phyloP scores from a whole-genome alignment of 306 rosid species.

The Mimosa pudica region DNA sequence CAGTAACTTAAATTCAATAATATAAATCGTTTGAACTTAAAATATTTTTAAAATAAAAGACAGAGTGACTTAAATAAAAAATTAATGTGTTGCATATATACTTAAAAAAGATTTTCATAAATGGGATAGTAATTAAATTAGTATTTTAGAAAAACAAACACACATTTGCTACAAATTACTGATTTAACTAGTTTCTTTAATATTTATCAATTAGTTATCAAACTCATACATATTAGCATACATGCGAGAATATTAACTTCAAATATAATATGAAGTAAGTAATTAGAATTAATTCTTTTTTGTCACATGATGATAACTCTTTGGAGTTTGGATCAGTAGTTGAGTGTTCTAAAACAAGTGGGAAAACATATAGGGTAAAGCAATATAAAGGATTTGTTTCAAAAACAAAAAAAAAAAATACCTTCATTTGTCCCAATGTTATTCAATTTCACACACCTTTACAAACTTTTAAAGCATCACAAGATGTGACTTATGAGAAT shows the following conservation, averaged over 20 bases:
- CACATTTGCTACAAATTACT: no score
- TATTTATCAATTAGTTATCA: not conserved
- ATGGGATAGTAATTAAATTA: no score
- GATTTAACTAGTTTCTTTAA: no score
- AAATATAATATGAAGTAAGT: not conserved
- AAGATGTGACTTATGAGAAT: not conserved
- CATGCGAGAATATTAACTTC: no score
- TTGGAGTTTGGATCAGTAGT: not conserved
- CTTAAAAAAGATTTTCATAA: no score
- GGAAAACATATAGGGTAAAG: not conserved
- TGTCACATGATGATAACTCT: not conserved
- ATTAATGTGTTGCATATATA: not conserved
- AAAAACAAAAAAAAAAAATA: not conserved
- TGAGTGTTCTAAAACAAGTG: not conserved
- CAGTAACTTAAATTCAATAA: not conserved
- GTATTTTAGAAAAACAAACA: no score
- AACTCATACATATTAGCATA: no score
- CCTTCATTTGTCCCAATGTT: not conserved
- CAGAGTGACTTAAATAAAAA: not conserved
- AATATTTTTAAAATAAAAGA: not conserved
- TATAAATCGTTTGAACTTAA: not conserved
- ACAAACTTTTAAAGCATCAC: not conserved
- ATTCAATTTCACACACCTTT: not conserved
- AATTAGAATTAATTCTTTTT: not conserved
- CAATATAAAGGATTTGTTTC: not conserved